Conservation (phyloP, 2,329 filamentous ascomycete genomes). For the Leptographium procerum region DNA sequence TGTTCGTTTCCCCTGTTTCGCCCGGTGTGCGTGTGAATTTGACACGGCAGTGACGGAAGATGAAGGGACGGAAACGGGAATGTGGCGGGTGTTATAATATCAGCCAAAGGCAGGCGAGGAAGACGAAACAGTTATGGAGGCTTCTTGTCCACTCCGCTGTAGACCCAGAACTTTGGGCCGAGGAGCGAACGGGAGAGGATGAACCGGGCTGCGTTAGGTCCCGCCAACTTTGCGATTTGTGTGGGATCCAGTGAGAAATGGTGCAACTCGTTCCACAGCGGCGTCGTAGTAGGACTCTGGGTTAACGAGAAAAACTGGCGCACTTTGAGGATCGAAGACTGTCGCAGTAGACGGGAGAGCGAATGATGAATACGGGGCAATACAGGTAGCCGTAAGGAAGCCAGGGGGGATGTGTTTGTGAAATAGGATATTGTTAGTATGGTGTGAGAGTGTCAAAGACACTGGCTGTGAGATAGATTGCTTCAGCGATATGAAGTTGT, state of each 20-base stretch:
- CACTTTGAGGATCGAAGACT: background rate
- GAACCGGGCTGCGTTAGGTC: slow-evolving; percentile 45
- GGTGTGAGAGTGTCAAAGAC: background rate
- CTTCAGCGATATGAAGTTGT: background rate
- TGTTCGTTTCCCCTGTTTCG: slow-evolving; percentile 4
- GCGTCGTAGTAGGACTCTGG: background rate
- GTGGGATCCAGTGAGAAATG: background rate
- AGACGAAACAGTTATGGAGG: slow-evolving; percentile 72
- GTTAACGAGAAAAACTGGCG: background rate
- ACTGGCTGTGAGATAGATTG: background rate
- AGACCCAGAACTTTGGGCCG: slow-evolving; percentile 87
- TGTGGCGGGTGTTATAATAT: background rate
- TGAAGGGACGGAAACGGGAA: background rate
- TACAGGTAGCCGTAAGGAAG: background rate
- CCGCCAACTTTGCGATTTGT: slow-evolving; percentile 26
- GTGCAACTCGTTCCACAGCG: slow-evolving; percentile 6
- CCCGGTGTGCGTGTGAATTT: slow-evolving; percentile 4
- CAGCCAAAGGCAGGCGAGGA: background rate
- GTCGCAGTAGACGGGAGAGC: background rate
- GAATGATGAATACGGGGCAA: background rate
- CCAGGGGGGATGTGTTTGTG: background rate
- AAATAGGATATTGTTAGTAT: background rate
- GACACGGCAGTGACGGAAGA: slow-evolving; percentile 3
- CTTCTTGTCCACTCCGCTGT: slow-evolving; percentile 92
- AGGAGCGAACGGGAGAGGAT: slow-evolving; percentile 79